Conservation (phyloP, 257 asterid species). For the Solanum chaucha region DNA sequence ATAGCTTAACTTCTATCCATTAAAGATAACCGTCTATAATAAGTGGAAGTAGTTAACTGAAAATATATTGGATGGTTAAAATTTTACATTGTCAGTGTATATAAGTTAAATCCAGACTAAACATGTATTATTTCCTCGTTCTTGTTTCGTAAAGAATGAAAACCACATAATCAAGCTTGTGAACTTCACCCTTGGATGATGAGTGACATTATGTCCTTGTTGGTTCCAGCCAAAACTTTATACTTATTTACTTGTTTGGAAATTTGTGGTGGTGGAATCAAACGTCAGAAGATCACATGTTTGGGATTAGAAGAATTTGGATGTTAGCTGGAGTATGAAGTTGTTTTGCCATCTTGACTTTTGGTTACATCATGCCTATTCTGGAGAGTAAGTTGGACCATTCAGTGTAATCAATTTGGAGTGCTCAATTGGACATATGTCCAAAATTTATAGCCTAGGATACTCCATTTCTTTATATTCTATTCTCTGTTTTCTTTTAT, state of each 20-base stretch:
- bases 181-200: too few relatives aligned
- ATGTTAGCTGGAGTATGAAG: not conserved
- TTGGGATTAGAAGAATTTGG: not conserved
- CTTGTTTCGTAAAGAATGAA: not conserved
- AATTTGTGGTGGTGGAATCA: constrained; percentile 1
- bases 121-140: not conserved
- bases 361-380: not conserved
- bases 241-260: constrained; percentile 5
- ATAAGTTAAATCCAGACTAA: not conserved
- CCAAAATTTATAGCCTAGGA: not conserved
- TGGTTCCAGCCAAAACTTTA: not conserved
- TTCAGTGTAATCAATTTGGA: not conserved
- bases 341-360: not conserved
- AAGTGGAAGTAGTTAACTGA: not conserved
- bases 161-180: not conserved
- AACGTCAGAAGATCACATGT: constrained; percentile 5
- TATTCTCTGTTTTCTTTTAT: not conserved
- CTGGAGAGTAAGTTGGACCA: not conserved
- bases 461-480: not conserved
- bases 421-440: not conserved
- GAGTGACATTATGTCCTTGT: constrained; percentile 19
- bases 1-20: not conserved
- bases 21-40: not conserved
- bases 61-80: not conserved
- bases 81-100: not conserved